Base-by-base conservation (phyloP, 169 alveolate species). In the Plasmodium coatneyi region DNA sequence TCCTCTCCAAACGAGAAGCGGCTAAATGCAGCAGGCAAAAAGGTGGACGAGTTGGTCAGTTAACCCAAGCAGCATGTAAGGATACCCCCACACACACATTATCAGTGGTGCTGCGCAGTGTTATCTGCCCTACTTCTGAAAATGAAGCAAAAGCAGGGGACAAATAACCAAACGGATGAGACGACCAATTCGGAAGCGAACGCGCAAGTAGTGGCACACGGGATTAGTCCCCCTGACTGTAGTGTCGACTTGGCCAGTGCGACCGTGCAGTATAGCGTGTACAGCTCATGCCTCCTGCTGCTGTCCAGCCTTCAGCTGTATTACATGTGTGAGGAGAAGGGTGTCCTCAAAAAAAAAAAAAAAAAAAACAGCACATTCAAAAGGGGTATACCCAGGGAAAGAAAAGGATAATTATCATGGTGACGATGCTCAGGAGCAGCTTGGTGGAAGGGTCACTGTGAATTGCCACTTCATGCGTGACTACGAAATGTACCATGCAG, bases 301-400 rank as follows among this genome's bases (percentile, higher is more conserved):
- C 66, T 84, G 19, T 72, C 92, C 22, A 66, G 84, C 41, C 32
- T 84, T 6, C 92, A 84, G 41, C 34, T 84, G 80, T 22, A 84
- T 25, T 84, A 30, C 60, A 46, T 84, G 39, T 71, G 80, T 2
- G 32, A 83, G 36, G 12, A 60, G 36, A 60, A 60, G 10, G 3
- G 32, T 12, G 0, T 10, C 9, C 39, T n/a, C 0, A 16, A 82
- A 70, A 22, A 12, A 19, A 82, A 70, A 36, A 36, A 12, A 19
- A 70, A n/a, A n/a, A 70, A 83, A 30, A 22, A 16, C 9, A 16
- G n/a, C 5, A 70, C 28, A 41, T 39, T 39, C 70, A 41, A 19
- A 9, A 22, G 49, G 6, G 49, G 22, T 2, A 3, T 3, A 9
- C 41, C 7, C 78, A 43, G 43, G 9, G 39, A 84, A 84, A 12